Evolutionary conservation across 83 land plant genomes (phyloP).

Genomic region (Picea abies): DNA sequence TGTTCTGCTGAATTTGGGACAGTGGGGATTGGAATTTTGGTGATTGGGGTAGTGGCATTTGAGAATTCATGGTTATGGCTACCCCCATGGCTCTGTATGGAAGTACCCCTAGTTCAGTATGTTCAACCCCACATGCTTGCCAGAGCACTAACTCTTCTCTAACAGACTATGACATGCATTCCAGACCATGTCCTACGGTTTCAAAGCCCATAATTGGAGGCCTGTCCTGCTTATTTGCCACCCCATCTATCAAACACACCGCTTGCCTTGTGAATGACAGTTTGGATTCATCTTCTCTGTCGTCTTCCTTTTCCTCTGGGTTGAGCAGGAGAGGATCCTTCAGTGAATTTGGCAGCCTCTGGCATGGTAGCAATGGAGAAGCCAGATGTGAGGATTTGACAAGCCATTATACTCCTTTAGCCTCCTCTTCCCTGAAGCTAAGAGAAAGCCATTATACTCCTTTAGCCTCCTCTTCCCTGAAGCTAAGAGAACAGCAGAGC

Average conservation of each 20-base stretch:
- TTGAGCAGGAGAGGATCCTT: constrained; percentile 25
- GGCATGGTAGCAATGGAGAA: constrained; percentile 25
- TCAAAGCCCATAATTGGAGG: constrained; percentile 51
- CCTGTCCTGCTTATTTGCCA: constrained; percentile 57
- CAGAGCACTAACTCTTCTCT: constrained; percentile 38
- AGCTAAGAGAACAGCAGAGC: constrained; percentile 62
- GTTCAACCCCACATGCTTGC: constrained; percentile 41
- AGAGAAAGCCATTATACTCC: too few relatives aligned
- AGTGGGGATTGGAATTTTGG: not conserved
- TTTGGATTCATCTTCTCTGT: constrained; percentile 12
- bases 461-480: constrained; percentile 41
- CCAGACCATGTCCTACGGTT: constrained; percentile 31
- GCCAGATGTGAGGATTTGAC: constrained; percentile 29
- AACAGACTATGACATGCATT: constrained; percentile 43
- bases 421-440: constrained; percentile 41
- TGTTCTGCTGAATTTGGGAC: not conserved
- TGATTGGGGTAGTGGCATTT: not conserved
- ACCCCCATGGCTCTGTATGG: constrained; percentile 25
- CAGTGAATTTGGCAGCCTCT: constrained; percentile 23
- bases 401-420: constrained; percentile 31
- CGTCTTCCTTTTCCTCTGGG: constrained; percentile 37
- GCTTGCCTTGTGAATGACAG: not conserved
- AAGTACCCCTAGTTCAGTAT: constrained; percentile 38
- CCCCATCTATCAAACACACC: constrained; percentile 18
- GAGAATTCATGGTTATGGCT: constrained; percentile 15